Evolutionary conservation across 2,329 filamentous ascomycete species (phyloP).

Genomic region (Stagonosporopsis cucurbitacearum): DNA sequence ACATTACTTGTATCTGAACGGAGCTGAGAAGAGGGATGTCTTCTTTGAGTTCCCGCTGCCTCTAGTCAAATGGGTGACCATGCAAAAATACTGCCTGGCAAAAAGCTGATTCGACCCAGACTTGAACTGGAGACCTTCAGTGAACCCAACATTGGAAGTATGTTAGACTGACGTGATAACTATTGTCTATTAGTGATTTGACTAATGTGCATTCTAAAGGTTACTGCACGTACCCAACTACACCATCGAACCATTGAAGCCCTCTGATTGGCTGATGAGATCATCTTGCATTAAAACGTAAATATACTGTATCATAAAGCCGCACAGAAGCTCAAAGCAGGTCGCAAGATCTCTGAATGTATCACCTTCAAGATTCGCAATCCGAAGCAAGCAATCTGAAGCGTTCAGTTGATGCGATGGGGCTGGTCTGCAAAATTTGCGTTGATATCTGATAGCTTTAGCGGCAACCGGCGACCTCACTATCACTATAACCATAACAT

Average conservation of each 20-base stretch:
- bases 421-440: not conserved
- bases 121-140: conserved; percentile 27
- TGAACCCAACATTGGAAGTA: conserved; percentile 1
- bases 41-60: no score
- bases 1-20: no score
- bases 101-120: conserved; percentile 23
- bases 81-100: not conserved
- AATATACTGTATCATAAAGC: no score
- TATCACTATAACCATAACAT: not conserved
- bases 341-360: no score
- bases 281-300: no score
- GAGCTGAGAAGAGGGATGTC: no score
- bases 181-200: no score
- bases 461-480: no score
- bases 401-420: not conserved
- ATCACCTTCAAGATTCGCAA: no score
- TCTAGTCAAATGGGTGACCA: no score
- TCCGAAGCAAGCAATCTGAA: not conserved
- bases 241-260: conserved; percentile 37
- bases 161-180: conserved; percentile 57
- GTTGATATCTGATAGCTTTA: not conserved
- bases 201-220: no score
- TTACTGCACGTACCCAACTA: conserved; percentile 40
- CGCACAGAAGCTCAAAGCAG: no score
- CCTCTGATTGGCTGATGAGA: conserved; percentile 2